A percentile compares a stretch with the other conserved stretches of the same genome.
These are phyloP conservation scores for Conticribra weissflogii DNA, from an alignment of 108 stramenopile genomes.

Conservation along the genomic window DNA sequence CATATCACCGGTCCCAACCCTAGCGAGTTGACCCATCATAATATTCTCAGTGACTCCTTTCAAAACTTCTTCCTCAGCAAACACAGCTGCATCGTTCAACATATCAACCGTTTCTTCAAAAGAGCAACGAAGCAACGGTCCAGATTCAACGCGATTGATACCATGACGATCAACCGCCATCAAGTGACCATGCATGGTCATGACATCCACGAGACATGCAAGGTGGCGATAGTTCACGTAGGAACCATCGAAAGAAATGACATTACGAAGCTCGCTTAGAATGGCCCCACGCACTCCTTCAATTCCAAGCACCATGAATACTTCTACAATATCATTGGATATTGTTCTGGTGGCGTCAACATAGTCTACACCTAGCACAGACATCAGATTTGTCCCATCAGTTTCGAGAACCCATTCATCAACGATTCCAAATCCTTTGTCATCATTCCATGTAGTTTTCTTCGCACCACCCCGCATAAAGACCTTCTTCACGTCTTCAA, in stretches of 20 bases:
- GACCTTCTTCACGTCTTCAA: constrained; percentile 94
- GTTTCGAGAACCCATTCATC: constrained; percentile 97
- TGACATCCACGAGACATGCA: constrained; percentile 96
- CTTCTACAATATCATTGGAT: constrained; percentile 97
- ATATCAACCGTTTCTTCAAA: constrained; percentile 99
- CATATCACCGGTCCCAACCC: constrained; percentile 94
- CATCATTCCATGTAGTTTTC: constrained; percentile 86
- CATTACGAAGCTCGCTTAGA: constrained; percentile 83
- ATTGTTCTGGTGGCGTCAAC: constrained; percentile 93
- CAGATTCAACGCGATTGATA: constrained; percentile 97
- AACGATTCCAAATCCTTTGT: constrained; percentile 76
- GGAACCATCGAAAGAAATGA: constrained; percentile 95
- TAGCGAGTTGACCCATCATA: constrained; percentile 96
- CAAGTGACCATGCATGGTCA: constrained; percentile 98
- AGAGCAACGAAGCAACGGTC: constrained; percentile 93
- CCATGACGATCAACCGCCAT: constrained; percentile 99
- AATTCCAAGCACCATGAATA: constrained; percentile 94
- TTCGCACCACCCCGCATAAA: constrained; percentile 92
- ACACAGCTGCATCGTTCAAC: constrained; percentile 96
- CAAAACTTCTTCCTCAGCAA: constrained; percentile 92
- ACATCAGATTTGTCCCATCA: constrained; percentile 96
- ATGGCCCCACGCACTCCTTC: constrained; percentile 94
- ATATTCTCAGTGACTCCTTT: constrained; percentile 98
- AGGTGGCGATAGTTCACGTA: constrained; percentile 99
- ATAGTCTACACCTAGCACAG: constrained; percentile 90